phyloP scores from a whole-genome alignment of 306 rosid genomes.

The Prunus mira region DNA sequence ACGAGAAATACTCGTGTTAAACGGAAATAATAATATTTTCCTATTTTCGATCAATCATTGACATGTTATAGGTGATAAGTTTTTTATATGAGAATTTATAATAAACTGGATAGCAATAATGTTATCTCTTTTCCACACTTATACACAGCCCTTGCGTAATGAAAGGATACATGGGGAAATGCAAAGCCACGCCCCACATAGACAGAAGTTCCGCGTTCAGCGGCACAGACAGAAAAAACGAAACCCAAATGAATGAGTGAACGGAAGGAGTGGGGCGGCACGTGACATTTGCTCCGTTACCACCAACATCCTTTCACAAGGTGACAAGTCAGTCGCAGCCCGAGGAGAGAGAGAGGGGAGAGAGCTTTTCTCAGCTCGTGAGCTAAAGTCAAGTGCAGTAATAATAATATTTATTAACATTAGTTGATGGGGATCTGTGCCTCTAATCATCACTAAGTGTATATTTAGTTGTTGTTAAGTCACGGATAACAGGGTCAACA shows the following conservation, averaged over 20 bases:
- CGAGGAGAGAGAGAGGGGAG: too few species aligned
- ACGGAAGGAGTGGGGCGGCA: conserved; percentile 30
- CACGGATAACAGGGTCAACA: conserved; percentile 17
- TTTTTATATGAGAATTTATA: too few species aligned
- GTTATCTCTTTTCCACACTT: too few species aligned
- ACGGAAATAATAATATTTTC: rapidly evolving
- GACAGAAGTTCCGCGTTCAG: conserved; percentile 29
- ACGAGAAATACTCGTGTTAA: rapidly evolving
- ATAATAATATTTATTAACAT: background rate
- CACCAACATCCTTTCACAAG: conserved; percentile 29
- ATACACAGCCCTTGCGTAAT: too few species aligned
- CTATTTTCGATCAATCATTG: too few species aligned
- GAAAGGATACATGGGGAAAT: background rate
- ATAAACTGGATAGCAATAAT: too few species aligned
- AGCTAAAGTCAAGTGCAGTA: background rate
- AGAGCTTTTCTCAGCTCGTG: background rate
- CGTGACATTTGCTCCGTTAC: conserved; percentile 52
- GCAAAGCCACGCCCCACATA: background rate
- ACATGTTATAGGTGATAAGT: rapidly evolving
- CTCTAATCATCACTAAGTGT: conserved; percentile 47
- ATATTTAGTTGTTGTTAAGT: background rate
- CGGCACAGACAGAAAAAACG: conserved; percentile 33
- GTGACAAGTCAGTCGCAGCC: background rate
- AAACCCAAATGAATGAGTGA: background rate
- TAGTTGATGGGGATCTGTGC: conserved; percentile 50